These are phyloP conservation scores for Grosmannia serpens DNA, from an alignment of 2,329 filamentous ascomycete genomes.

Conservation along the genomic window DNA sequence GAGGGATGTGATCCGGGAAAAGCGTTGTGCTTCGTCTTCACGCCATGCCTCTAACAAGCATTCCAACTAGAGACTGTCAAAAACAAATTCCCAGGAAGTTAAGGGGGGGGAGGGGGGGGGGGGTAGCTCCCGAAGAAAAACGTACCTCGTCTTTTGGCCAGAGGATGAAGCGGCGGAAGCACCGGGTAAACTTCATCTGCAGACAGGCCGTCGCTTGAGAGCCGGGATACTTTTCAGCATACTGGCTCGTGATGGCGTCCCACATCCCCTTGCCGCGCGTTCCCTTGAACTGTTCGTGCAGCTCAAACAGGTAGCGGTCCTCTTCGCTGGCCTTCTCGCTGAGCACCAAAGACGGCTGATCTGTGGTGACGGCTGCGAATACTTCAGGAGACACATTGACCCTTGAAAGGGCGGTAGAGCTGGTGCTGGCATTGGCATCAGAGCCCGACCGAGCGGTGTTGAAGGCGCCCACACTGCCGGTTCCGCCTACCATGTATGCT, in stretches of 20 bases:
- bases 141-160: constrained; percentile 42
- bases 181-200: constrained; percentile 45
- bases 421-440: neutral
- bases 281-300: constrained; percentile 32
- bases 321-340: constrained; percentile 34
- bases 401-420: neutral
- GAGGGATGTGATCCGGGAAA: constrained; percentile 27
- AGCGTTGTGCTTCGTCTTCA: constrained; percentile 30
- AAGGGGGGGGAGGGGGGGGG: too few relatives aligned
- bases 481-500: neutral
- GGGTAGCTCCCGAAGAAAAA: neutral
- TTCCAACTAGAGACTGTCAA: neutral
- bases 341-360: constrained; percentile 15
- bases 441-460: too few relatives aligned
- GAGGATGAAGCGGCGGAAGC: constrained; percentile 33
- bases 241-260: constrained; percentile 38
- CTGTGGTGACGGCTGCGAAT: neutral
- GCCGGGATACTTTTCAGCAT: constrained; percentile 19
- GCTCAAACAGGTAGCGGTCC: constrained; percentile 36
- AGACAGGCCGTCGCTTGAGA: constrained; percentile 29
- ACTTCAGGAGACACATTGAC: neutral
- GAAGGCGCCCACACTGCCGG: too few relatives aligned
- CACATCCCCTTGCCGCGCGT: constrained; percentile 48
- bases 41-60: constrained; percentile 28
- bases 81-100: neutral